phyloP scores from a whole-genome alignment of 345 rosid species.

The Brassica napus region Da-Ae NC_063445.1:11128001-11128500 shows the following conservation, averaged over 20 bases:
- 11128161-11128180: no score
- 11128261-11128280: slow-evolving; percentile 96
- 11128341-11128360: slow-evolving; percentile 75
- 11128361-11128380: slow-evolving; percentile 70
- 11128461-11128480: not conserved
- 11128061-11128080: not conserved
- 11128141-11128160: no score
- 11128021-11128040: not conserved
- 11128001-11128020: slow-evolving; percentile 69
- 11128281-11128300: slow-evolving; percentile 91
- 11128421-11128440: not conserved
- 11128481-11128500: not conserved
- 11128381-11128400: slow-evolving; percentile 46
- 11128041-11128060: no score
- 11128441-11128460: not conserved
- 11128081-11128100: no score
- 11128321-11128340: slow-evolving; percentile 82
- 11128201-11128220: not conserved
- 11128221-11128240: slow-evolving; percentile 62
- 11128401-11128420: not conserved
- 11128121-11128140: no score
- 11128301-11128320: slow-evolving; percentile 86
- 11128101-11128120: no score
- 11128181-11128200: no score
- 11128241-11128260: slow-evolving; percentile 85